These are phyloP conservation scores for Auricularia sp. DNA, from an alignment of 768 basidiomycete species.

Conservation along the genomic window DNA sequence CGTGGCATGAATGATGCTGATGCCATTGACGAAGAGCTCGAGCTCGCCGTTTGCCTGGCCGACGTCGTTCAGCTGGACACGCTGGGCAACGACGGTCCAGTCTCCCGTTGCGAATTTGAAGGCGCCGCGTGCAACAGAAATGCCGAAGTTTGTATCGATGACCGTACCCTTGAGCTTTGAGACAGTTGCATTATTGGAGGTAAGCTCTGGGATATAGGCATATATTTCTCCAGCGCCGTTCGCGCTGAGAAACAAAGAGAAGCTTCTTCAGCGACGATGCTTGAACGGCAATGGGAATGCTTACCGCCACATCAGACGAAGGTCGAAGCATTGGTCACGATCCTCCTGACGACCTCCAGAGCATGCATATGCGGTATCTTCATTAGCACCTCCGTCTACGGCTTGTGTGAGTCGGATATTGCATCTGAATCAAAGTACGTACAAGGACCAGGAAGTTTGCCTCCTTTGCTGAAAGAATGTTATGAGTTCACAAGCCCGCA, in stretches of 20 bases:
- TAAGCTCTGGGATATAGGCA: conserved; percentile 49
- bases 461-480: conserved; percentile 32
- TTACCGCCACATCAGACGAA: conserved; percentile 65
- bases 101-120: conserved; percentile 53
- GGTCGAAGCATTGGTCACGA: conserved; percentile 50
- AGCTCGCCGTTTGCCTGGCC: conserved; percentile 64
- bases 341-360: conserved; percentile 54
- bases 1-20: conserved; percentile 48
- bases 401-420: background rate
- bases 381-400: conserved; percentile 38
- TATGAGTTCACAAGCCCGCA: background rate
- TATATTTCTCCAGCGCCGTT: conserved; percentile 47
- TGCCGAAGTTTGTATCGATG: conserved; percentile 46
- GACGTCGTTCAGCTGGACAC: conserved; percentile 64
- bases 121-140: conserved; percentile 58
- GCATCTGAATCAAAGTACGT: background rate
- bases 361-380: conserved; percentile 40
- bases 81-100: conserved; percentile 60
- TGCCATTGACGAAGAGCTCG: conserved; percentile 54
- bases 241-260: background rate
- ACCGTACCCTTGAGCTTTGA: conserved; percentile 30
- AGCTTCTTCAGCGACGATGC: background rate
- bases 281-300: background rate
- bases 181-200: conserved; percentile 6
- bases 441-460: conserved; percentile 62